Evolutionary conservation across 495 filamentous ascomycete species (phyloP).

Genomic region (Bryoglossum gracile): DNA sequence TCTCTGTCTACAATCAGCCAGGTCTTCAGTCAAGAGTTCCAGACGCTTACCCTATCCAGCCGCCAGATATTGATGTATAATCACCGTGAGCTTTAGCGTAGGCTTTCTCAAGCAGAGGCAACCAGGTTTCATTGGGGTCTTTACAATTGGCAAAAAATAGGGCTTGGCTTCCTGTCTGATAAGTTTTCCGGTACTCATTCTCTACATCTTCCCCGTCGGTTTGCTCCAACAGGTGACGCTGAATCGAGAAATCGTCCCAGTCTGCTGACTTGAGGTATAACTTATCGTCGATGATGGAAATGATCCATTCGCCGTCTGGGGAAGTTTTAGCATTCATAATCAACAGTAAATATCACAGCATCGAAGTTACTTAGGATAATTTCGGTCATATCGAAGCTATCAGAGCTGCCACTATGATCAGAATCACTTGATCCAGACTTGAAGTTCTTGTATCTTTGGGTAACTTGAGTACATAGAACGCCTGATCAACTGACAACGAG

Average conservation of each 20-base stretch:
- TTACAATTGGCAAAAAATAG: slow-evolving; percentile 83
- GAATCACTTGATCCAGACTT: too few relatives aligned
- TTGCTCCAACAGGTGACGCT: slow-evolving; percentile 34
- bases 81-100: slow-evolving; percentile 89
- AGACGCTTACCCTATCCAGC: slow-evolving; percentile 20
- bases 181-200: slow-evolving; percentile 67
- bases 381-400: too few relatives aligned
- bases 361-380: too few relatives aligned
- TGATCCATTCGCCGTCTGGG: slow-evolving; percentile 81
- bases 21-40: not conserved
- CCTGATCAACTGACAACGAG: not conserved
- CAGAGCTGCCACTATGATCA: too few relatives aligned
- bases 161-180: slow-evolving; percentile 66
- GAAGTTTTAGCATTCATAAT: not conserved
- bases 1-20: slow-evolving; percentile 45
- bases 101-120: slow-evolving; percentile 89
- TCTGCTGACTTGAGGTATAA: slow-evolving; percentile 77
- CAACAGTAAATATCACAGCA: too few relatives aligned
- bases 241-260: slow-evolving; percentile 46
- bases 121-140: slow-evolving; percentile 86
- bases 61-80: slow-evolving; percentile 15
- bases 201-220: slow-evolving; percentile 56
- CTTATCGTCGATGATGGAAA: slow-evolving; percentile 75
- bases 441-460: too few relatives aligned
- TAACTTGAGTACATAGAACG: not conserved